phyloP scores from a whole-genome alignment of 768 basidiomycete species.

The Mrakia blollopis region DNA sequence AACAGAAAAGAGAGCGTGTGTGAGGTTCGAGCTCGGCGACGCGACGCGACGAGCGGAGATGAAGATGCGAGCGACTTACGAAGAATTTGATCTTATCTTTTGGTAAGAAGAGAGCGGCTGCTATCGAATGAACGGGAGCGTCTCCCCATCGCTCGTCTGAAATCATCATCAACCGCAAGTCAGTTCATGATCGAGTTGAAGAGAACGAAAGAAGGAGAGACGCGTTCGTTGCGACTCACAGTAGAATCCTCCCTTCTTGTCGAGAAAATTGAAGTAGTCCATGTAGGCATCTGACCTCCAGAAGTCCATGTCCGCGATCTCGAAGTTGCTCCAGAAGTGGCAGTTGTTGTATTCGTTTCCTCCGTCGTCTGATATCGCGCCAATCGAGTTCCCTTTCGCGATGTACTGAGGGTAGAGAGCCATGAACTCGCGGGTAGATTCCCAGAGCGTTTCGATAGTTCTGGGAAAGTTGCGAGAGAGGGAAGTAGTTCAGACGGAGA shows the following conservation, averaged over 20 bases:
- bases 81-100: slow-evolving; percentile 51
- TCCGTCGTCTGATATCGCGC: slow-evolving; percentile 68
- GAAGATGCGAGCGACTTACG: not conserved
- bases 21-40: not conserved
- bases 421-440: slow-evolving; percentile 36
- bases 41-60: not conserved
- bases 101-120: slow-evolving; percentile 75
- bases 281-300: slow-evolving; percentile 78
- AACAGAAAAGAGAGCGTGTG: not conserved
- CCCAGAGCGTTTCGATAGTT: slow-evolving; percentile 35
- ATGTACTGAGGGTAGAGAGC: slow-evolving; percentile 24
- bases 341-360: slow-evolving; percentile 58
- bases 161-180: slow-evolving; percentile 52
- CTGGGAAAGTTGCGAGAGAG: not conserved
- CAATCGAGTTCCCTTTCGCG: slow-evolving; percentile 59
- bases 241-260: slow-evolving; percentile 6
- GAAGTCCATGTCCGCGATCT: slow-evolving; percentile 69
- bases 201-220: not conserved
- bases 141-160: slow-evolving; percentile 66
- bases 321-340: slow-evolving; percentile 88
- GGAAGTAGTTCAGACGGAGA: not conserved
- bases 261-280: slow-evolving; percentile 59
- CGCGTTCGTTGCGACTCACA: not conserved
- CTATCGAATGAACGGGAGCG: slow-evolving; percentile 85
- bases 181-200: not conserved